phyloP scores from a whole-genome alignment of 768 basidiomycete genomes.

The Termitomyces titanicus region DNA sequence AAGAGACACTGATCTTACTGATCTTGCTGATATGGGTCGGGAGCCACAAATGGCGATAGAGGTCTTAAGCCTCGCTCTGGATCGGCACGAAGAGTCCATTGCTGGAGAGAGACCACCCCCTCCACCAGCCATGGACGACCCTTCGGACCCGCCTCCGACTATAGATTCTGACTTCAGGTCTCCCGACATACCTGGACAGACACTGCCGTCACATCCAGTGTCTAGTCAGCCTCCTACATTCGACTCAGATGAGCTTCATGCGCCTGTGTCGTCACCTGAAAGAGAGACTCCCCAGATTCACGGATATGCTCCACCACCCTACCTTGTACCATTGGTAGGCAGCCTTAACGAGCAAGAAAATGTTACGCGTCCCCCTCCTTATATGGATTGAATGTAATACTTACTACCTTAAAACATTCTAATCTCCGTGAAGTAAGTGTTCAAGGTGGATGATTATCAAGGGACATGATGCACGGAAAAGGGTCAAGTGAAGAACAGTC shows the following conservation, averaged over 20 bases:
- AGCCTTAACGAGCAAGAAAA: constrained; percentile 46
- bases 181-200: constrained; percentile 33
- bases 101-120: constrained; percentile 53
- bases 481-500: constrained; percentile 17
- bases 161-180: constrained; percentile 78
- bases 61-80: constrained; percentile 55
- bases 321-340: constrained; percentile 49
- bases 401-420: not conserved
- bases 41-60: constrained; percentile 53
- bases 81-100: constrained; percentile 41
- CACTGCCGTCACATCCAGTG: constrained; percentile 29
- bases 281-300: constrained; percentile 35
- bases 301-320: constrained; percentile 75
- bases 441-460: constrained; percentile 1
- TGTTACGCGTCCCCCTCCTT: constrained; percentile 58
- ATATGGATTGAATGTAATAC: constrained; percentile 42
- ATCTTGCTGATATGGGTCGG: constrained; percentile 49
- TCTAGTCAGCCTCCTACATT: constrained; percentile 29
- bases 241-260: constrained; percentile 24
- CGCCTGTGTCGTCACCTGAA: constrained; percentile 27
- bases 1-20: constrained; percentile 68
- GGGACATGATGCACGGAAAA: constrained; percentile 9
- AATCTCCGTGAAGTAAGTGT: constrained; percentile 4
- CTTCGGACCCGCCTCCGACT: constrained; percentile 83
- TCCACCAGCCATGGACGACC: constrained; percentile 82